Evolutionary conservation across 306 rosid species (phyloP), one percentile per base, ranked within the genome.

Genomic region (Aeschynomene evenia): DNA sequence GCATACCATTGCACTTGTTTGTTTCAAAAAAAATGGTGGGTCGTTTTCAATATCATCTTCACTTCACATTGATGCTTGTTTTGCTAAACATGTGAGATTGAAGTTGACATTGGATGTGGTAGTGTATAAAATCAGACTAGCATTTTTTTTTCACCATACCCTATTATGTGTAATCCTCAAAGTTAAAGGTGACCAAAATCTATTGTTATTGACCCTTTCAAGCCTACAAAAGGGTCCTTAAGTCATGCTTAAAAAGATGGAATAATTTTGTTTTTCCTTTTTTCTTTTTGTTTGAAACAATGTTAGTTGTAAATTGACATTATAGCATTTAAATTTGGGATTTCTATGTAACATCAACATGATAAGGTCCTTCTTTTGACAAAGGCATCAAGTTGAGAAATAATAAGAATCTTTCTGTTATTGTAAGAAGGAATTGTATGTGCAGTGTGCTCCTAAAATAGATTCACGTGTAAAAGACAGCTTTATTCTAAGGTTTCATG

Each of bases 401-500:
- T 57, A 62, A 57, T 57, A n/a, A 18, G 57, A 56, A 26, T 42
- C 33, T 42, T 43, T 6, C 9, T 40, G 43, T 11, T 39, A 11
- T 66, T 10, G 50, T n/a, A n/a, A 50, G 39, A 22, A n/a, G n/a
- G n/a, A n/a, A n/a, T n/a, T n/a, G n/a, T n/a, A n/a, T n/a, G n/a
- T n/a, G n/a, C 16, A 36, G 2, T 29, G 45, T 22, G 64, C 26
- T 58, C 23, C 45, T 16, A 29, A 31, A 58, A 31, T 58, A 5
- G 24, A 34, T 19, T 79, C 80, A 66, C 83, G 68, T 83, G 42
- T 3, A 40, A n/a, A n/a, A 42, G 80, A 67, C 48, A 57, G 56
- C 84, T 80, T 80, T 77, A 77, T 73, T 18, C 51, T 65, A 39
- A 76, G 66, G 49, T 7, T 45, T 59, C 14, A 59, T 29, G 50